phyloP scores from a whole-genome alignment of 2,329 filamentous ascomycete species.

The Daldinia sp. region DNA sequence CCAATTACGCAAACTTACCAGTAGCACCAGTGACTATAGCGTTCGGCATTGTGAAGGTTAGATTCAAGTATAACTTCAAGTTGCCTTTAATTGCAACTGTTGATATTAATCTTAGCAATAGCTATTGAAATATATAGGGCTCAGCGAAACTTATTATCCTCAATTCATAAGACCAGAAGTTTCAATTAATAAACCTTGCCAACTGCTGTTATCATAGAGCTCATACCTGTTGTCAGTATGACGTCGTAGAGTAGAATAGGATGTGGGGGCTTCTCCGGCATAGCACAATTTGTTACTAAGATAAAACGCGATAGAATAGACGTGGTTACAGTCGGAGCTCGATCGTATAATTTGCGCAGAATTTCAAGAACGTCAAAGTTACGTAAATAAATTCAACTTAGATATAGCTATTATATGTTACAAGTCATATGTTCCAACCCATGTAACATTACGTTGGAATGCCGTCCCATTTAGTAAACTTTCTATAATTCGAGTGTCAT shows the following conservation, averaged over 20 bases:
- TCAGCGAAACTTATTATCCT: not conserved
- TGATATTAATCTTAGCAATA: not conserved
- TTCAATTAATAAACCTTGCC: not conserved
- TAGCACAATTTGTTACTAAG: not conserved
- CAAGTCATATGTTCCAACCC: not conserved
- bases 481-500: no score
- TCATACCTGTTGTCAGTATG: constrained; percentile 11
- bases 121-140: not conserved
- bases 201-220: not conserved
- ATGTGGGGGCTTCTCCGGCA: not conserved
- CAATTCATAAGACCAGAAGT: not conserved
- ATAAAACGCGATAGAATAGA: not conserved
- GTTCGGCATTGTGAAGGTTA: constrained; percentile 20
- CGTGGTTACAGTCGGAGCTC: not conserved
- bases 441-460: not conserved
- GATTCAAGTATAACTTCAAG: not conserved
- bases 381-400: not conserved
- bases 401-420: not conserved
- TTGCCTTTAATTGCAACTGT: not conserved
- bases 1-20: constrained; percentile 12
- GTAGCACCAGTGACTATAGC: constrained; percentile 37
- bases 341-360: not conserved
- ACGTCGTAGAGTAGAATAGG: constrained; percentile 13
- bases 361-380: not conserved
- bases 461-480: not conserved